Evolutionary conservation across 345 rosid species (phyloP), one percentile per base, ranked within the genome.

Genomic region (Cardamine resedifolia): DNA sequence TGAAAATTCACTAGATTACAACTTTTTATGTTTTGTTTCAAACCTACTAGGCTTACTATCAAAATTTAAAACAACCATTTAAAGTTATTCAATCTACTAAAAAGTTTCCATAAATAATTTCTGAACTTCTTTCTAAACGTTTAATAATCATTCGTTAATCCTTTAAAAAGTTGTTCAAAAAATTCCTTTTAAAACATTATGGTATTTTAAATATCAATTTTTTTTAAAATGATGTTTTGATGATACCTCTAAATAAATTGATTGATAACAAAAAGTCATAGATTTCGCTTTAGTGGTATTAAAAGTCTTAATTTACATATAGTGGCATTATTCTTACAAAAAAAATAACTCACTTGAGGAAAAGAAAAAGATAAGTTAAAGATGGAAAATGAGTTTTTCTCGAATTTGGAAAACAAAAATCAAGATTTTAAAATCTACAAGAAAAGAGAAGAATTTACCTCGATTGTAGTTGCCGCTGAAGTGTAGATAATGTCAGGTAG

Each of bases 401-500:
- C 24, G 34, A 33, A 33, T 5, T 57, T 57, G 1, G 8, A 57
- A 3, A 57, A 18, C 8, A 33, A 30, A 18, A 19, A 9, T 58
- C 6, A n/a, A 11, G n/a, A 58, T 10, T n/a, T 28, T 10, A 18
- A 19, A 34, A 30, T 10, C 23, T 1, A 56, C n/a, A 21, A 15
- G 20, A 20, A 10, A 38, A 60, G 18, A 36, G 20, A 44, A 44
- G 0, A 6, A 15, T 78, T 87, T 80, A 90, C 96, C 64, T 80
- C 66, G 19, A 59, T 72, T 8, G 62, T 62, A 47, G 76, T 50
- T 21, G 86, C 78, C 3, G 27, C 72, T 4, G 96, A 86, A 63
- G 79, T 71, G 33, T 62, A 65, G 11, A 79, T 68, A 41, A 85
- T 67, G 26, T 79, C 87, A n/a, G 96, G 96, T 43, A 89, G 85